A percentile compares a stretch with the other conserved stretches of the same genome.
Conservation (phyloP, 169 alveolate species). For the Babesia gibsoni region DNA sequence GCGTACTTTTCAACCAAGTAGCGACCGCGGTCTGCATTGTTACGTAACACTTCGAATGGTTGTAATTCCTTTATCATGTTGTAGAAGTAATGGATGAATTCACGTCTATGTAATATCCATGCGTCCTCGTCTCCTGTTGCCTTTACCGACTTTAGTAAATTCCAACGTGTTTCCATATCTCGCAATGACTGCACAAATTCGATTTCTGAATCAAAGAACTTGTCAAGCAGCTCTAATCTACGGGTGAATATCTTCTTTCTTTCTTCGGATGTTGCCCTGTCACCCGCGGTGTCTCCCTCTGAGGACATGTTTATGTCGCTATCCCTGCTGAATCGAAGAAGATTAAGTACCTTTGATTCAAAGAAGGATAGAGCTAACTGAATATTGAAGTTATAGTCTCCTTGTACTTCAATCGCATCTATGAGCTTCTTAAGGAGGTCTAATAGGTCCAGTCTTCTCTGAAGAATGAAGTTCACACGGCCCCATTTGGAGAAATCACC, state of each 20-base stretch:
- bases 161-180: constrained; percentile 20
- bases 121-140: constrained; percentile 4
- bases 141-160: constrained; percentile 28
- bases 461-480: constrained; percentile 83
- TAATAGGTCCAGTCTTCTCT: constrained; percentile 68
- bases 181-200: constrained; percentile 17
- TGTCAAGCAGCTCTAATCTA: constrained; percentile 1
- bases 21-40: constrained; percentile 87
- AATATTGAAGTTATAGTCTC: constrained; percentile 63
- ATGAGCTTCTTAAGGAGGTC: constrained; percentile 63
- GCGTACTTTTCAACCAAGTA: constrained; percentile 88
- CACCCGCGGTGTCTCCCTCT: not conserved
- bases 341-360: constrained; percentile 37
- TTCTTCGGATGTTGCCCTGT: not conserved
- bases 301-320: not conserved
- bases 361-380: constrained; percentile 65
- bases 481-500: constrained; percentile 82
- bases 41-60: constrained; percentile 90
- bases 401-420: constrained; percentile 48
- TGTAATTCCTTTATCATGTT: constrained; percentile 78
- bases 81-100: constrained; percentile 58
- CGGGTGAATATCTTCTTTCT: not conserved
- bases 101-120: constrained; percentile 18
- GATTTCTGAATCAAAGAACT: constrained; percentile 16
- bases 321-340: not conserved